phyloP scores from a whole-genome alignment of 1,284 basidiomycete species.

The Pseudozyma thailandica region DNA sequence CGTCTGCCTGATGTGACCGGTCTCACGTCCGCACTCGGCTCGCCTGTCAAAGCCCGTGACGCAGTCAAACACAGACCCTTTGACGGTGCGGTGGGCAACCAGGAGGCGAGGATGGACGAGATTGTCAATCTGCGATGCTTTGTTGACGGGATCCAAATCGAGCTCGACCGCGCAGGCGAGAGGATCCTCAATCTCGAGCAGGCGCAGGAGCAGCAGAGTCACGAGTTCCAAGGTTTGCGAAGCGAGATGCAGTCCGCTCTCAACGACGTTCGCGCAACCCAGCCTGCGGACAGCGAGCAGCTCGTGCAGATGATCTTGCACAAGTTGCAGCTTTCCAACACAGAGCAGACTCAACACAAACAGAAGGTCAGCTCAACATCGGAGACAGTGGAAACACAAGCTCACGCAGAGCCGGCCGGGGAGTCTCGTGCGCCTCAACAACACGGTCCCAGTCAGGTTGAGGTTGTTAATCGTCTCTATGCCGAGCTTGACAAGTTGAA shows the following conservation, averaged over 20 bases:
- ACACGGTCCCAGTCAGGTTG: slow-evolving; percentile 28
- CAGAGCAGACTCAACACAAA: slow-evolving; percentile 3
- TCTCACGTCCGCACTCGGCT: slow-evolving; percentile 49
- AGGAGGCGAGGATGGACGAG: slow-evolving; percentile 44
- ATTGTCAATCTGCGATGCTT: slow-evolving; percentile 47
- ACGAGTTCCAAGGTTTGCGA: slow-evolving; percentile 42
- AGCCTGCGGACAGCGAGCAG: slow-evolving; percentile 22
- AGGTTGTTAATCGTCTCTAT: slow-evolving; percentile 44
- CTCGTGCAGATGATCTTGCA: slow-evolving; percentile 32
- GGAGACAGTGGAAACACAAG: neutral
- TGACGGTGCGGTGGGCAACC: slow-evolving; percentile 36
- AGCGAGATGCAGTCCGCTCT: slow-evolving; percentile 39
- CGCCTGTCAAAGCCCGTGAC: slow-evolving; percentile 42
- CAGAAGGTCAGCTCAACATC: neutral
- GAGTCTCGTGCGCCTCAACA: slow-evolving; percentile 5
- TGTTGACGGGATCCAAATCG: slow-evolving; percentile 49
- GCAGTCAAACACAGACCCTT: slow-evolving; percentile 46
- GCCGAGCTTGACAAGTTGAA: slow-evolving; percentile 41
- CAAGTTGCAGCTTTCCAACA: slow-evolving; percentile 11
- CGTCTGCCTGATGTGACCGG: slow-evolving; percentile 55
- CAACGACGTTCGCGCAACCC: slow-evolving; percentile 25
- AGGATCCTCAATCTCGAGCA: slow-evolving; percentile 49
- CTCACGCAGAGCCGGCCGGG: neutral
- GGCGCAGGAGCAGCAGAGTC: slow-evolving; percentile 46
- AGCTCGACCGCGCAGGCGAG: slow-evolving; percentile 49